Conservation (phyloP, 2,329 filamentous ascomycete genomes). For the Aureobasidium sp. region DNA sequence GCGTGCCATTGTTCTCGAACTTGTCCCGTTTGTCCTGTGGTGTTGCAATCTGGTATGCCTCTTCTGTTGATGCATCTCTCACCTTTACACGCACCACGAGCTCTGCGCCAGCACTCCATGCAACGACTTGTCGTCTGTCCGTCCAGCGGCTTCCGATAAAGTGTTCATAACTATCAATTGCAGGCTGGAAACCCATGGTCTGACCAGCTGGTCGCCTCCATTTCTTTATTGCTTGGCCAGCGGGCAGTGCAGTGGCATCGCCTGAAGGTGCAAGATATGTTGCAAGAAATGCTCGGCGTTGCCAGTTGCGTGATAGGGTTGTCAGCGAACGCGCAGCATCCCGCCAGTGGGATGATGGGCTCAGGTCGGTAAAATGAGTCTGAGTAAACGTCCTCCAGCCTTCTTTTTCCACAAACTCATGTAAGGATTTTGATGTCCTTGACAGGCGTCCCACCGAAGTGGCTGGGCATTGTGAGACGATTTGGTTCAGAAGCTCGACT, state of each 20-base stretch:
- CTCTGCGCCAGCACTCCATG: slow-evolving; percentile 55
- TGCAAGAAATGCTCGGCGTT: slow-evolving; percentile 49
- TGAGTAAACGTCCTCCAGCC: slow-evolving; percentile 45
- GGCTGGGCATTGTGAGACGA: slow-evolving; percentile 37
- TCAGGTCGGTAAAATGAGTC: slow-evolving; percentile 40
- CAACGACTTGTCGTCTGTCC: slow-evolving; percentile 49
- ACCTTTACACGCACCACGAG: slow-evolving; percentile 46
- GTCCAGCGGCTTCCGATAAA: slow-evolving; percentile 40
- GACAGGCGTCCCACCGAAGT: slow-evolving; percentile 39
- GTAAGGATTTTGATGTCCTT: slow-evolving; percentile 39
- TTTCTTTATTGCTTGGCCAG: slow-evolving; percentile 27
- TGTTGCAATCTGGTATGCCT: slow-evolving; percentile 17
- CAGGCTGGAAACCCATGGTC: slow-evolving; percentile 55
- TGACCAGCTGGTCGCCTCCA: slow-evolving; percentile 39
- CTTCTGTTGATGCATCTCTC: slow-evolving; percentile 22
- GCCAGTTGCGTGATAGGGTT: slow-evolving; percentile 51
- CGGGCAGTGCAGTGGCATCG: slow-evolving; percentile 28
- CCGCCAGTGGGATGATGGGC: slow-evolving; percentile 38
- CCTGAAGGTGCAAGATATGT: slow-evolving; percentile 43
- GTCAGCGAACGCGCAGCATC: slow-evolving; percentile 49
- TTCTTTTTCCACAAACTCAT: slow-evolving; percentile 40
- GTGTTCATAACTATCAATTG: slow-evolving; percentile 52
- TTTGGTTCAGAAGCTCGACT: slow-evolving; percentile 33
- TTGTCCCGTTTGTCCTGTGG: slow-evolving; percentile 23
- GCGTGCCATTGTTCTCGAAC: slow-evolving; percentile 29